Evolutionary conservation across 192 early-diverging fungal species (phyloP).

Genomic region (Umbelopsis isabellina): DNA sequence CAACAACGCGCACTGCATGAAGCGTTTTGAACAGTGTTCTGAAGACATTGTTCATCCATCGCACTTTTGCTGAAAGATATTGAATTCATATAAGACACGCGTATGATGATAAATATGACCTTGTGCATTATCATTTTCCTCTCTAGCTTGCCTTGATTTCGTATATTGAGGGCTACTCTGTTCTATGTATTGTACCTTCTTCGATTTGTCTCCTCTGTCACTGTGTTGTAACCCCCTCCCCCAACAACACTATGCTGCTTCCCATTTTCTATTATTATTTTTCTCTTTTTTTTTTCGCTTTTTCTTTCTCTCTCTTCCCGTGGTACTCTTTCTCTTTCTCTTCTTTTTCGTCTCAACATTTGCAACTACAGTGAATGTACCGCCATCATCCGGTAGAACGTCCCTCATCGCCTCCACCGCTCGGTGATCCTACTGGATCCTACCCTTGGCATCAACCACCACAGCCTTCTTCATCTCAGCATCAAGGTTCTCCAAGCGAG

Average conservation of each 20-base stretch:
- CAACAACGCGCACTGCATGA: no score
- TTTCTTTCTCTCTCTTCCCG: not conserved
- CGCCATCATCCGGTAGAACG: conserved; percentile 23
- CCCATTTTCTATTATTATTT: not conserved
- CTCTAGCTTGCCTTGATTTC: no score
- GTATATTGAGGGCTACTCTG: no score
- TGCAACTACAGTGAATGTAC: conserved; percentile 5
- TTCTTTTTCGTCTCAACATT: not conserved
- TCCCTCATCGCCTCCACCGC: conserved; percentile 16
- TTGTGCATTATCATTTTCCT: no score
- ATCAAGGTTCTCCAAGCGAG: conserved; percentile 10
- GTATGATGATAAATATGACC: no score
- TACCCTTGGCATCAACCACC: conserved; percentile 18
- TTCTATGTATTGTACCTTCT: no score
- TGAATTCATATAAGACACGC: no score
- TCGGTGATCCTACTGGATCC: conserved; percentile 15
- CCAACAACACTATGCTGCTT: conserved; percentile 4
- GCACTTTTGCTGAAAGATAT: no score
- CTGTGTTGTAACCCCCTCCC: not conserved
- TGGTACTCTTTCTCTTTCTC: conserved; percentile 5
- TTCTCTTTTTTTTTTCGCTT: conserved; percentile 6
- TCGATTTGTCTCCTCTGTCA: no score
- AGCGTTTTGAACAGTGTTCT: no score
- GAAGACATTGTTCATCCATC: no score
- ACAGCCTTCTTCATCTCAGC: conserved; percentile 5